A percentile compares a stretch with the other conserved stretches of the same genome.
phyloP scores from a whole-genome alignment of 2,329 filamentous ascomycete genomes.

The Colletotrichum noveboracense region DNA sequence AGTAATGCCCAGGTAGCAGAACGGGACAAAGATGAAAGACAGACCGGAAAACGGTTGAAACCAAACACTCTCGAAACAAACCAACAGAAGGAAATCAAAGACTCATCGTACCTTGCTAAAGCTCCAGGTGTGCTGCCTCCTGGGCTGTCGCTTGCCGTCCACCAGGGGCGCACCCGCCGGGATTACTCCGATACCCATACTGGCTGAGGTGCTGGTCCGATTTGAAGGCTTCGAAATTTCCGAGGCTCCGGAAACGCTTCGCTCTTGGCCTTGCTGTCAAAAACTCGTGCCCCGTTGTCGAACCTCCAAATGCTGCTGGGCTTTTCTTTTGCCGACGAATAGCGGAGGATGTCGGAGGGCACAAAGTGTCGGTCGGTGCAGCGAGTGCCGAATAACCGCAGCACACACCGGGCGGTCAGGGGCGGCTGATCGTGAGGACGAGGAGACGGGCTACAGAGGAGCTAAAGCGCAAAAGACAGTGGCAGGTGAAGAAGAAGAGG shows the following conservation, averaged over 20 bases:
- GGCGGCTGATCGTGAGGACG: not conserved
- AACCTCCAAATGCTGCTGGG: not conserved
- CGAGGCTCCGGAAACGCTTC: too few species aligned
- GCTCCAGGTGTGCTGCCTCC: slow-evolving; percentile 44
- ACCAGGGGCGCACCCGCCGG: slow-evolving; percentile 10
- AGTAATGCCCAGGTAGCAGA: not conserved
- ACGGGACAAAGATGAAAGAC: not conserved
- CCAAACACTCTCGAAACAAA: not conserved
- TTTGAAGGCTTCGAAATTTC: not conserved
- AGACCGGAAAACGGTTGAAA: not conserved
- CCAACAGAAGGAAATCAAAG: not conserved
- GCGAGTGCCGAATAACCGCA: slow-evolving; percentile 16
- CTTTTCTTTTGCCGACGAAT: not conserved
- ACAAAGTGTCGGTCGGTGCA: not conserved
- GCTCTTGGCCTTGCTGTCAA: not conserved
- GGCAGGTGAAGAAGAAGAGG: not conserved
- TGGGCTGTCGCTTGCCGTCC: slow-evolving; percentile 22
- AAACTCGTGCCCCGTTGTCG: not conserved
- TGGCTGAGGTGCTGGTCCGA: not conserved
- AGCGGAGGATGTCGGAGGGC: slow-evolving; percentile 12
- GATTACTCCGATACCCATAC: slow-evolving; percentile 20
- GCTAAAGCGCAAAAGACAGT: not conserved
- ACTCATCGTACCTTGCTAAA: slow-evolving; percentile 41
- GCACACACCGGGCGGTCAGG: not conserved
- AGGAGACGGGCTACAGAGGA: not conserved